Percentiles rank a stretch among this genome's conserved stretches.
phyloP scores from a whole-genome alignment of 2,329 filamentous ascomycete species.

The Colletotrichum melonis region DNA sequence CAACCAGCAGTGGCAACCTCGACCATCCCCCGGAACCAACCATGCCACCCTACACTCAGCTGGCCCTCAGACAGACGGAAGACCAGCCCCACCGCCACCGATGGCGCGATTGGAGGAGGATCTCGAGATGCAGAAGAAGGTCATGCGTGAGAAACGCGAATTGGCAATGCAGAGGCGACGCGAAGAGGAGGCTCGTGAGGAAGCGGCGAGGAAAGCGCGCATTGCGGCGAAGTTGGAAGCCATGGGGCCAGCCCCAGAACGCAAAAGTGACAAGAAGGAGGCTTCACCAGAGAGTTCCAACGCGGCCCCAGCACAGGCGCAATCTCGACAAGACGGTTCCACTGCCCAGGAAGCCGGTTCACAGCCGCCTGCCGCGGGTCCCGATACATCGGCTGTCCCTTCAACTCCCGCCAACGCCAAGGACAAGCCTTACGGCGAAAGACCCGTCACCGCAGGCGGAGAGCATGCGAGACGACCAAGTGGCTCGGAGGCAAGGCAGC shows the following conservation, averaged over 20 bases:
- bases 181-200: slow-evolving; percentile 77
- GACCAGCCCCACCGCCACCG: slow-evolving; percentile 44
- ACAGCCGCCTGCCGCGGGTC: slow-evolving; percentile 20
- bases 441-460: slow-evolving; percentile 5
- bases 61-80: slow-evolving; percentile 44
- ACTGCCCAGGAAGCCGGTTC: slow-evolving; percentile 11
- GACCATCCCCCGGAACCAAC: slow-evolving; percentile 55
- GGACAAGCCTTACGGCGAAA: slow-evolving; percentile 24
- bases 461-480: slow-evolving; percentile 35
- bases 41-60: slow-evolving; percentile 53
- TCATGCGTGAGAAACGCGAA: slow-evolving; percentile 79
- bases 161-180: slow-evolving; percentile 74
- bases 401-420: background rate
- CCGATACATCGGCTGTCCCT: slow-evolving; percentile 15
- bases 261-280: slow-evolving; percentile 67
- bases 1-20: slow-evolving; percentile 39
- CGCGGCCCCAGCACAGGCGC: slow-evolving; percentile 39
- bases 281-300: slow-evolving; percentile 57
- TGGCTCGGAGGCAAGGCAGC: slow-evolving; percentile 36
- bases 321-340: slow-evolving; percentile 39
- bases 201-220: slow-evolving; percentile 77
- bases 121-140: slow-evolving; percentile 72
- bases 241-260: slow-evolving; percentile 73
- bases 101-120: slow-evolving; percentile 61
- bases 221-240: slow-evolving; percentile 79